Evolutionary conservation across 164 flowering plant genomes (phyloP).

Genomic region (Akebia trifoliata): DNA sequence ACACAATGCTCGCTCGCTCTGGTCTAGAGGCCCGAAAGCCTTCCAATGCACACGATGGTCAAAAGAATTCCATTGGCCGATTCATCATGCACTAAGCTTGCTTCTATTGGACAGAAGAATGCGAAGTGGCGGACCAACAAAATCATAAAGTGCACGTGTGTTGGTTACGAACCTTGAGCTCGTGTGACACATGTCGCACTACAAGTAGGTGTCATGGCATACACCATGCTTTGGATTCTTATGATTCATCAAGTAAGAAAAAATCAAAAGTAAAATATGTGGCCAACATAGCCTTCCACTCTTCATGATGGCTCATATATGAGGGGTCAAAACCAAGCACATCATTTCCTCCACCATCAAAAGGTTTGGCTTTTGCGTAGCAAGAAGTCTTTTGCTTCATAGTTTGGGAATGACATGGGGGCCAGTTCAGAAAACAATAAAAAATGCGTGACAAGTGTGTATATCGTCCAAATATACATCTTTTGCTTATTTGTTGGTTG

Average conservation of each 20-base stretch:
- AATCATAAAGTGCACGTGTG: too few relatives aligned
- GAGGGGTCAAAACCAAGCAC: conserved; percentile 5
- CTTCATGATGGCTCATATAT: conserved; percentile 19
- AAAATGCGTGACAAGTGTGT: too few relatives aligned
- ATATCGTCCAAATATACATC: background rate
- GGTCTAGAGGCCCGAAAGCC: too few relatives aligned
- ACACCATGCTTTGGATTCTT: conserved; percentile 20
- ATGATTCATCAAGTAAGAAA: background rate
- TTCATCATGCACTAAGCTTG: background rate
- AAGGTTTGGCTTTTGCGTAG: conserved; percentile 9
- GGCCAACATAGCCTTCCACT: conserved; percentile 18
- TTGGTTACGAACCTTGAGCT: background rate
- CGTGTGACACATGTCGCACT: conserved; percentile 9
- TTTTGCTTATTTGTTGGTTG: background rate
- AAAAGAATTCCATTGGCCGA: too few relatives aligned
- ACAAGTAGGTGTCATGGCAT: too few relatives aligned
- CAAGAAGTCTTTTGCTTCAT: conserved; percentile 2
- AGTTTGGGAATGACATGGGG: conserved; percentile 3
- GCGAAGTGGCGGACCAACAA: too few relatives aligned
- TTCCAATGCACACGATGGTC: too few relatives aligned
- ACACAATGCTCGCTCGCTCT: too few relatives aligned
- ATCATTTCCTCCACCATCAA: conserved; percentile 10
- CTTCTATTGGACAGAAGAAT: background rate
- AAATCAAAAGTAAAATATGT: conserved; percentile 11
- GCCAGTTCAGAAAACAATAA: background rate